Conservation (phyloP, 2,329 filamentous ascomycete species). For the Monilinia polystroma region DNA sequence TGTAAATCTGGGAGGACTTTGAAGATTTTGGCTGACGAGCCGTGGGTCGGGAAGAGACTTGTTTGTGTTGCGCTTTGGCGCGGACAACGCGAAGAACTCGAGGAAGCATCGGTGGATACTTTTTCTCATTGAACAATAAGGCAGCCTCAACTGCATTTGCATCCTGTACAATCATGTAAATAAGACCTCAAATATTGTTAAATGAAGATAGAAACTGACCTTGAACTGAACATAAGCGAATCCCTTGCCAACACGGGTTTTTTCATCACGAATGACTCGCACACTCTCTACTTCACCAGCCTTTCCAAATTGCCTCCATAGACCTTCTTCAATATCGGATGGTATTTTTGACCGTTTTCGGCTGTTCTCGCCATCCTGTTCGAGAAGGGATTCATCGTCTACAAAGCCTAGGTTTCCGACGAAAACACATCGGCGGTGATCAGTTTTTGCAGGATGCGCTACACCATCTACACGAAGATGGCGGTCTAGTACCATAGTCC, state of each 20-base stretch:
- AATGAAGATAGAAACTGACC: conserved; percentile 45
- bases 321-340: conserved; percentile 86
- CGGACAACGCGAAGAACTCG: conserved; percentile 81
- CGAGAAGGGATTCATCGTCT: conserved; percentile 77
- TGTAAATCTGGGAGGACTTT: conserved; percentile 50
- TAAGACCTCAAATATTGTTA: background rate
- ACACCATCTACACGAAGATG: conserved; percentile 90
- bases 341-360: conserved; percentile 74
- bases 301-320: conserved; percentile 78
- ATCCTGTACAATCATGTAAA: conserved; percentile 51
- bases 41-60: conserved; percentile 34
- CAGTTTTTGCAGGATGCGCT: conserved; percentile 77
- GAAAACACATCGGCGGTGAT: conserved; percentile 89
- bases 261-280: conserved; percentile 82
- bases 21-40: conserved; percentile 43
- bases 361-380: conserved; percentile 63
- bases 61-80: conserved; percentile 53
- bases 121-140: conserved; percentile 83
- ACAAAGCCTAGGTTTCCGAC: conserved; percentile 96
- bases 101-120: conserved; percentile 91
- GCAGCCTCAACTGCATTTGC: conserved; percentile 88
- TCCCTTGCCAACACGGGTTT: conserved; percentile 91
- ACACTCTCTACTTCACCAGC: conserved; percentile 88
- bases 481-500: conserved; percentile 76
- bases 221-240: conserved; percentile 97